Evolutionary conservation across 2,329 filamentous ascomycete species (phyloP), one percentile per base, ranked within the genome.

Genomic region (Aotearoamyces nothofagi): DNA sequence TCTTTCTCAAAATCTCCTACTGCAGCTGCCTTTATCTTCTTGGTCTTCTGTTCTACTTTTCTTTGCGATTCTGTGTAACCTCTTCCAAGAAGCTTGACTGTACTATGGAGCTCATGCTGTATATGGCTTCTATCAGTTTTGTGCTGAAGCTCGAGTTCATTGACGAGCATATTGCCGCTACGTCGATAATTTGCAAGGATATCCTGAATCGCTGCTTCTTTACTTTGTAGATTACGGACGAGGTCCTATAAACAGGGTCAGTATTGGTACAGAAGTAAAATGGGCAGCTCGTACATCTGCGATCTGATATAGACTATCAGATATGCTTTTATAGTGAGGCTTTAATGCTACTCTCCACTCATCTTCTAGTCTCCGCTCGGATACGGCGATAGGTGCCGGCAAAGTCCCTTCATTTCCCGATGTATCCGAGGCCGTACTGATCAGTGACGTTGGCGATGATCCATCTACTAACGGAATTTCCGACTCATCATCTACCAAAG

Each of bases 401-500:
- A n/a, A n/a, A n/a, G n/a, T n/a, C n/a, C n/a, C n/a, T n/a, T n/a
- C n/a, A n/a, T n/a, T n/a, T n/a, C n/a, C n/a, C n/a, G n/a, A n/a
- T n/a, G n/a, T n/a, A n/a, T n/a, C n/a, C n/a, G n/a, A n/a, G n/a
- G n/a, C n/a, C n/a, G n/a, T n/a, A n/a, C n/a, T n/a, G n/a, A n/a
- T n/a, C n/a, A n/a, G n/a, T n/a, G n/a, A n/a, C n/a, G n/a, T n/a
- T n/a, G n/a, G n/a, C n/a, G n/a, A n/a, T n/a, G n/a, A n/a, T n/a
- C n/a, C n/a, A n/a, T n/a, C n/a, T n/a, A n/a, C n/a, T 4, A 26
- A 15, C 7, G 12, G 11, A 15, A 14, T 16, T 15, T 15, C 12
- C 24, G 11, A 17, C n/a, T 26, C 24, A 17, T 19, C n/a, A 1
- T 35, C 36, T 10, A 45, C 33, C 5, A 40, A 29, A 13, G 37